phyloP scores from a whole-genome alignment of 1,284 basidiomycete genomes.

The Phellopilus nigrolimitatus region DNA sequence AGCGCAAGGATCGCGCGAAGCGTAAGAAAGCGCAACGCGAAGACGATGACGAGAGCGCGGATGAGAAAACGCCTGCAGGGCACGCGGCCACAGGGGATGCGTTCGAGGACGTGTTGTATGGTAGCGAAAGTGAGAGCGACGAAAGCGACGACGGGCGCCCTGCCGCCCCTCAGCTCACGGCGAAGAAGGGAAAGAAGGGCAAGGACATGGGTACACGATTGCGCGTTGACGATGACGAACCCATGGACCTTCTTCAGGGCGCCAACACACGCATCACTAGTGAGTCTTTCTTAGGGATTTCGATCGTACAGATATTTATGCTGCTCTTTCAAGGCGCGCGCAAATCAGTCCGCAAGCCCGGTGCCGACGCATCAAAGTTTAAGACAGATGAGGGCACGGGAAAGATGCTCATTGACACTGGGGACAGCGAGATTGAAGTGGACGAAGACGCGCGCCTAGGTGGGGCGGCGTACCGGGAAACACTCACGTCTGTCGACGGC shows the following conservation, averaged over 20 bases:
- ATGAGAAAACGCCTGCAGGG: slow-evolving; percentile 32
- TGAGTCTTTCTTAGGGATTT: slow-evolving; percentile 34
- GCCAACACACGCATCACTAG: slow-evolving; percentile 74
- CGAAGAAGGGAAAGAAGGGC: slow-evolving; percentile 33
- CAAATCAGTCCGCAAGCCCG: slow-evolving; percentile 59
- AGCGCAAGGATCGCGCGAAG: slow-evolving; percentile 86
- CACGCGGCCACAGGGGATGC: slow-evolving; percentile 73
- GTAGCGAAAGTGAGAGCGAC: slow-evolving; percentile 83
- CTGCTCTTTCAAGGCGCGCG: slow-evolving; percentile 35
- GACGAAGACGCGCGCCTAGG: slow-evolving; percentile 47
- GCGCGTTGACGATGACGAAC: slow-evolving; percentile 87
- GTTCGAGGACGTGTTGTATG: slow-evolving; percentile 94
- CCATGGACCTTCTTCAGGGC: slow-evolving; percentile 92
- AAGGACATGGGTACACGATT: slow-evolving; percentile 53
- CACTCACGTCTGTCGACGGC: slow-evolving; percentile 81
- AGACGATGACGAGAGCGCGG: slow-evolving; percentile 21
- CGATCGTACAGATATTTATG: neutral
- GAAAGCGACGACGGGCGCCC: slow-evolving; percentile 66
- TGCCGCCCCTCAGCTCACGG: slow-evolving; percentile 27
- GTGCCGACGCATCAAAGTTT: slow-evolving; percentile 84
- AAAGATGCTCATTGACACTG: slow-evolving; percentile 83
- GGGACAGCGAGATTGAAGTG: slow-evolving; percentile 38
- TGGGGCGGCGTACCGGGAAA: slow-evolving; percentile 83
- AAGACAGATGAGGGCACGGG: slow-evolving; percentile 84
- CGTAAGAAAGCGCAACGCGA: slow-evolving; percentile 58